Conservation (phyloP, 108 stramenopile genomes). For the Mayamaea pseudoterrestris region DNA sequence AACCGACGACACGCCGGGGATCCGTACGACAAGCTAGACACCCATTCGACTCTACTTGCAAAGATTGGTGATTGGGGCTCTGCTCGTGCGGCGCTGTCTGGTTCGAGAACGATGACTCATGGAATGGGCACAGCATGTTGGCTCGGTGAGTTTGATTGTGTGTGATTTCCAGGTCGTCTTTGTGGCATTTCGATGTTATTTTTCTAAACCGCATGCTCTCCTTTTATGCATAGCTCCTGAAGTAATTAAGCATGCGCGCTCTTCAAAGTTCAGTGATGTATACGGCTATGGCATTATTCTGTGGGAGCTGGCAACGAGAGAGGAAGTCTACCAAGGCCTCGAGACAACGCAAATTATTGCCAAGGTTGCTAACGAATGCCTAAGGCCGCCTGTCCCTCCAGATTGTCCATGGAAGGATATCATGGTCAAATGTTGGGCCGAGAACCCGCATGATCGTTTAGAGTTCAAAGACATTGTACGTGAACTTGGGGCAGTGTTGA, state of each 20-base stretch:
- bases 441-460: conserved; percentile 75
- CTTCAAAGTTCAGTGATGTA: conserved; percentile 85
- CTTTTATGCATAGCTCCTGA: no score
- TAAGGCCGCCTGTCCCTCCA: conserved; percentile 80
- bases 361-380: conserved; percentile 87
- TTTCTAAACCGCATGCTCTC: no score
- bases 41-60: conserved; percentile 61
- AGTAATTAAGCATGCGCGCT: conserved; percentile 80
- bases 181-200: no score
- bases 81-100: conserved; percentile 77
- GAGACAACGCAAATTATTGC: conserved; percentile 93
- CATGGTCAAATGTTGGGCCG: conserved; percentile 93
- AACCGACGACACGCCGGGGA: conserved; percentile 9
- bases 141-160: no score
- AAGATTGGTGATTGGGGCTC: conserved; percentile 97
- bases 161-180: no score
- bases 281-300: conserved; percentile 93
- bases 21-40: conserved; percentile 30
- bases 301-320: conserved; percentile 92
- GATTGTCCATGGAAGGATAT: conserved; percentile 87
- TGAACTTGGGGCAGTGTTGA: conserved; percentile 45
- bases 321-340: conserved; percentile 87
- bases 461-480: conserved; percentile 75
- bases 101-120: conserved; percentile 89
- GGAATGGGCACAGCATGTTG: conserved; percentile 97